Evolutionary conservation across 1,284 basidiomycete genomes (phyloP).

Genomic region (Microbotryum lychnidis-dioicae): DNA sequence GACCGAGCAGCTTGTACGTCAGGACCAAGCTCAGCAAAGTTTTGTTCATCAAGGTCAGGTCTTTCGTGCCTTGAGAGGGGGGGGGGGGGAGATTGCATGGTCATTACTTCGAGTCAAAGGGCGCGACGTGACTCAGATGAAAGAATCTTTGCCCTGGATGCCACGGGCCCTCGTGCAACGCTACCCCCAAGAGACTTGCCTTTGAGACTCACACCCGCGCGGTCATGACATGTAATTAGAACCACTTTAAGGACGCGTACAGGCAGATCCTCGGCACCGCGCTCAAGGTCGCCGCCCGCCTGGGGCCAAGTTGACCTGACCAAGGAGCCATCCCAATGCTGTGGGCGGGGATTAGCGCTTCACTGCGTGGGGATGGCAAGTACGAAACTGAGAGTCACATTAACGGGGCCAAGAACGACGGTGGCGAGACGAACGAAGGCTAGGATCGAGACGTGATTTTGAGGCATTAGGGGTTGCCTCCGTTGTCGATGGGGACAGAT

Average conservation of each 20-base stretch:
- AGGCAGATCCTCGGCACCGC: constrained; percentile 17
- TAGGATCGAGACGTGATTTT: constrained; percentile 20
- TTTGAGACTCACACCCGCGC: no score
- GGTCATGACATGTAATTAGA: not conserved
- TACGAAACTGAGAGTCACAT: constrained; percentile 26
- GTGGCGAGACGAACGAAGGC: constrained; percentile 20
- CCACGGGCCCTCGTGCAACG: constrained; percentile 16
- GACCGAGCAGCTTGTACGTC: constrained; percentile 10
- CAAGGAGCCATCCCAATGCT: constrained; percentile 21
- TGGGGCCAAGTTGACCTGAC: constrained; percentile 17
- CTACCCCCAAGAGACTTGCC: constrained; percentile 5
- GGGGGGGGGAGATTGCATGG: no score
- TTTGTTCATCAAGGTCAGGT: constrained; percentile 1
- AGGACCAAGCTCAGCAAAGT: constrained; percentile 21
- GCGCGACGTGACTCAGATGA: no score
- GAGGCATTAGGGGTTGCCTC: not conserved
- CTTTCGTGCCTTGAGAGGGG: no score
- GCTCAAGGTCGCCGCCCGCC: constrained; percentile 9
- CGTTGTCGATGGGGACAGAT: not conserved
- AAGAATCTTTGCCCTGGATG: no score
- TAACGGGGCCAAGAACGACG: constrained; percentile 17
- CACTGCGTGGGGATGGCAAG: not conserved
- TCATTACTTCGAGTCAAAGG: no score
- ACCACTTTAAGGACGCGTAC: constrained; percentile 29
- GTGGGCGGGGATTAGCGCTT: constrained; percentile 14